phyloP scores from a whole-genome alignment of 805 yeast species.

The Metschnikowia drakensbergensis region DNA sequence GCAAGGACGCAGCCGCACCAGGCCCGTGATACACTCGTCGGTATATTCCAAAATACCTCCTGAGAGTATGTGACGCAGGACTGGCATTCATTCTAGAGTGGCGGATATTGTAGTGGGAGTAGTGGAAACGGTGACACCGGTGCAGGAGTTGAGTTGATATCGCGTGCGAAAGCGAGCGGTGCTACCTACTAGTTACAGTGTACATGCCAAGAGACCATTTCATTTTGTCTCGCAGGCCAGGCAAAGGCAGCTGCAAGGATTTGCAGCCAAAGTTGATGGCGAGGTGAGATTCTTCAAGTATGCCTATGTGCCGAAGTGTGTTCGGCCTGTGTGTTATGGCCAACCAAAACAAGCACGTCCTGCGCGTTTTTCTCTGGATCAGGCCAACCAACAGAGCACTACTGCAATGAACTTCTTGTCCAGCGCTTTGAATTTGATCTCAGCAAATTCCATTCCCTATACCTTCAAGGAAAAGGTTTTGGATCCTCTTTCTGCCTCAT shows the following conservation, averaged over 20 bases:
- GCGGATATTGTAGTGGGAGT: neutral
- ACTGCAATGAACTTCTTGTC: slow-evolving; percentile 62
- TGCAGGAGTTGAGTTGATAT: neutral
- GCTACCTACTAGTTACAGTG: neutral
- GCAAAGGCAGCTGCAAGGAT: too few species aligned
- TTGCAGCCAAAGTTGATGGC: too few species aligned
- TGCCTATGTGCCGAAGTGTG: neutral
- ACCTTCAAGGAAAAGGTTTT: slow-evolving; percentile 45
- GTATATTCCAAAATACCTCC: neutral
- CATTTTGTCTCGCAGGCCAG: too few species aligned
- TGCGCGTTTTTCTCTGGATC: slow-evolving; percentile 3
- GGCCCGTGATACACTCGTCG: neutral
- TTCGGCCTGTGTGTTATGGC: neutral
- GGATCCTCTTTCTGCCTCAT: slow-evolving; percentile 19
- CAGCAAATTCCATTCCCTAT: slow-evolving; percentile 59
- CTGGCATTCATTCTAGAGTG: neutral
- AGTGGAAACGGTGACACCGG: neutral
- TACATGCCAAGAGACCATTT: neutral
- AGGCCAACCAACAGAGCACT: neutral
- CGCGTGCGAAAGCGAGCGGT: slow-evolving; percentile 4
- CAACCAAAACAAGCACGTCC: neutral
- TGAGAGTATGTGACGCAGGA: neutral
- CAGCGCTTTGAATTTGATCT: slow-evolving; percentile 53
- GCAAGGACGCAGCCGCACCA: neutral
- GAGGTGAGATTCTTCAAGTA: too few species aligned